phyloP scores from a whole-genome alignment of 2,329 filamentous ascomycete species.

The Massarina eburnea region DNA sequence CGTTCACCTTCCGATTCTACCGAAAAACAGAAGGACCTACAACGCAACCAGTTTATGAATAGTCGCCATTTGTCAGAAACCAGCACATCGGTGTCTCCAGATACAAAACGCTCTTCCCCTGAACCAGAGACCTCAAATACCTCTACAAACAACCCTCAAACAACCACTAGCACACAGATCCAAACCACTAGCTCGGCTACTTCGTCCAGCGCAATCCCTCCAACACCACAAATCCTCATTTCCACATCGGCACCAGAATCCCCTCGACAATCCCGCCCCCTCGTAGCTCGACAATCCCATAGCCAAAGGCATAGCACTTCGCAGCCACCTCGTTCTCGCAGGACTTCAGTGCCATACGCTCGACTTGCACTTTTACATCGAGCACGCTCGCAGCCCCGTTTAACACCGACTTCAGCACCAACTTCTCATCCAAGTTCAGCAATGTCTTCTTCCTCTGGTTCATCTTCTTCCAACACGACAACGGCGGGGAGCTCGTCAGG shows the following conservation, averaged over 20 bases:
- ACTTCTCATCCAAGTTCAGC: neutral
- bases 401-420: constrained; percentile 1
- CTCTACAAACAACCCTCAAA: constrained; percentile 24
- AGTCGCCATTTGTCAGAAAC: constrained; percentile 16
- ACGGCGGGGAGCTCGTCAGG: constrained; percentile 28
- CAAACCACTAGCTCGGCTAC: constrained; percentile 9
- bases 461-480: constrained; percentile 35
- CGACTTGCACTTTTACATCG: constrained; percentile 10
- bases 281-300: constrained; percentile 10
- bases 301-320: constrained; percentile 11
- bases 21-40: neutral
- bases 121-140: constrained; percentile 2
- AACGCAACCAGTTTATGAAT: constrained; percentile 23
- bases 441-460: constrained; percentile 38
- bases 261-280: constrained; percentile 15
- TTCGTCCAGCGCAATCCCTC: constrained; percentile 2
- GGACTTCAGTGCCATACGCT: constrained; percentile 13
- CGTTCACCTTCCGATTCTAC: neutral
- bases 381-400: constrained; percentile 18
- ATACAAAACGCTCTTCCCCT: constrained; percentile 1
- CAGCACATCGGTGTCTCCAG: constrained; percentile 28
- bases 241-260: too few species aligned
- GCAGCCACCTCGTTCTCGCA: constrained; percentile 12
- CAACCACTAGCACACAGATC: constrained; percentile 16
- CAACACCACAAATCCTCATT: constrained; percentile 22